Base-by-base conservation (phyloP, 23 red algal species). In the Cyanidium caldarium region DNA sequence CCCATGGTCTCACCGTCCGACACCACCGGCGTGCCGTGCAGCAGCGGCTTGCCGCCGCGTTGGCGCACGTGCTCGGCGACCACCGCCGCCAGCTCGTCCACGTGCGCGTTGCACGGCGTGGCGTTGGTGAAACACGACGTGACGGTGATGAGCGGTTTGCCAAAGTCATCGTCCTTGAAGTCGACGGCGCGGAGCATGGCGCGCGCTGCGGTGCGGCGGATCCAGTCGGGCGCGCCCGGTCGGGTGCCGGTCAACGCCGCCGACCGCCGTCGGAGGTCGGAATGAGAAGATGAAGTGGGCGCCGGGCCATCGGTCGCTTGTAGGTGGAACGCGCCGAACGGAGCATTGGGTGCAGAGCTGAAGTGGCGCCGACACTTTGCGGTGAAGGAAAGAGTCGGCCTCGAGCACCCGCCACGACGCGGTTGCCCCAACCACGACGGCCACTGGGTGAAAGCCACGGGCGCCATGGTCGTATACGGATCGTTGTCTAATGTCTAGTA, bases 1-100 rank as follows among this genome's bases (percentile, higher is more conserved):
- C 92, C 92, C 92, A 98, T 98, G 1, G 92, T 98, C 72, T 98
- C 92, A 35, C 92, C 92, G 39, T 98, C 92, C 14, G 77, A 84
- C 56, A 98, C 87, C 29, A 98, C 92, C 35, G 92, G 92, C 35
- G 92, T 98, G 45, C 92, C 92, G 66, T 84, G 87, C 40, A 88
- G 68, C 37, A 98, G 88, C 16, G 84, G 72, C 77, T 98, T 98
- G 23, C 84, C 92, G 5, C 92, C 92, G 2, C 67, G 68, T 0
- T 46, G 30, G 36, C 76, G 76, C n/a, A 98, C 73, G 16, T 69
- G 44, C 7, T 72, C 58, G 12, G 73, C 72, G 31, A 98, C 34
- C 46, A 68, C 58, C 45, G 67, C 79, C 16, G 83, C 92, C 65
- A 98, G 75, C 68, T 82, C 77, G 40, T 77, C 67, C 20, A 98